A percentile compares a stretch with the other conserved stretches of the same genome.
Evolutionary conservation across 1,139 yeast species (phyloP).

Genomic region (Suhomyces wounanorum): DNA sequence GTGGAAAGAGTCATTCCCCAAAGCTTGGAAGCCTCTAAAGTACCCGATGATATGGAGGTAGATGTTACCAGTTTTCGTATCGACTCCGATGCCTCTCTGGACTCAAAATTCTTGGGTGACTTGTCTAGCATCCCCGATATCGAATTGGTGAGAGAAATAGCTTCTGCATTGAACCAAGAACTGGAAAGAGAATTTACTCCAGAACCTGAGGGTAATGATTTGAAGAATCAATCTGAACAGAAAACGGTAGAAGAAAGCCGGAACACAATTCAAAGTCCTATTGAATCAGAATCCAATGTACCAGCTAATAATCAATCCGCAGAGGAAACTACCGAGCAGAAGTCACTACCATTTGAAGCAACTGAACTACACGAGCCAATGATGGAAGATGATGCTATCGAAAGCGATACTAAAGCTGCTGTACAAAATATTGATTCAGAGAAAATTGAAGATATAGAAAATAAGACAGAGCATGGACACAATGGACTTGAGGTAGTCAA

Average conservation of each 20-base stretch:
- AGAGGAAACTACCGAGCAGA: no score
- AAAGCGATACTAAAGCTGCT: no score
- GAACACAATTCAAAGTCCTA: no score
- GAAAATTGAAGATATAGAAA: no score
- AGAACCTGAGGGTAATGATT: not conserved
- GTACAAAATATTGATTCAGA: no score
- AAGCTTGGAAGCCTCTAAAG: not conserved
- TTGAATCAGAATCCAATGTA: no score
- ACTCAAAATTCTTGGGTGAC: constrained; percentile 7
- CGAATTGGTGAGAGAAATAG: constrained; percentile 10
- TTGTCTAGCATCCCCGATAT: constrained; percentile 10
- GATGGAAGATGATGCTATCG: no score
- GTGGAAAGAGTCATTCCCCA: constrained; percentile 18
- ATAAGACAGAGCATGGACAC: not conserved
- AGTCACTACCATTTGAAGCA: no score
- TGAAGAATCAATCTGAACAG: not conserved
- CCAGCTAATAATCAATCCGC: no score
- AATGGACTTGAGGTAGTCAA: not conserved
- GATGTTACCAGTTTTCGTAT: constrained; percentile 5
- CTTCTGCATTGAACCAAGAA: not conserved
- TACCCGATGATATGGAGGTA: constrained; percentile 1
- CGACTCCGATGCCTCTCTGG: constrained; percentile 6
- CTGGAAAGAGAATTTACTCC: not conserved
- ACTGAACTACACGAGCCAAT: no score
- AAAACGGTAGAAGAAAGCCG: not conserved